phyloP scores from a whole-genome alignment of 2,329 filamentous ascomycete species.

The Ceratocystis eucalypticola region DNA sequence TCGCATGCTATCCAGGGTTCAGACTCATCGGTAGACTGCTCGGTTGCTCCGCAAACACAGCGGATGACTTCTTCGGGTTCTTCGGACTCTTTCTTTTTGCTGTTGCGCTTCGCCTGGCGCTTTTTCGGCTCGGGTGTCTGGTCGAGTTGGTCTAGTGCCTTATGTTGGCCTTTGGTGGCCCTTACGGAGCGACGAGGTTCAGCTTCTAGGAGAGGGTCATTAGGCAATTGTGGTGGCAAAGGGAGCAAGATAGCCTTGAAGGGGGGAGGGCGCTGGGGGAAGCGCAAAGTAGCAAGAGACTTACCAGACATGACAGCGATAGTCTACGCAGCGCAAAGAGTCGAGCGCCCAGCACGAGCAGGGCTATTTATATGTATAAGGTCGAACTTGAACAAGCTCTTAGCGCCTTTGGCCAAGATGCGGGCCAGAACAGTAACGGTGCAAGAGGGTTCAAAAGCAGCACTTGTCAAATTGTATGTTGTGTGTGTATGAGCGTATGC shows the following conservation, averaged over 20 bases:
- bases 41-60: slow-evolving; percentile 81
- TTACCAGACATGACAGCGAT: slow-evolving; percentile 6
- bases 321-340: neutral
- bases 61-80: slow-evolving; percentile 62
- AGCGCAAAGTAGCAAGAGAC: neutral
- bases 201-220: slow-evolving; percentile 31
- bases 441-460: neutral
- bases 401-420: neutral
- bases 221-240: neutral
- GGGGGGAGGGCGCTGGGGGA: neutral
- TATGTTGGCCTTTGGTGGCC: slow-evolving; percentile 94
- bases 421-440: neutral
- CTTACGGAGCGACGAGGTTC: slow-evolving; percentile 90
- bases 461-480: neutral
- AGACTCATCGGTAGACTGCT: slow-evolving; percentile 71
- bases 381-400: neutral
- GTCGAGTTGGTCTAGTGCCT: slow-evolving; percentile 68
- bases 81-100: slow-evolving; percentile 38
- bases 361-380: neutral
- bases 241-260: neutral
- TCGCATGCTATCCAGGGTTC: slow-evolving; percentile 96
- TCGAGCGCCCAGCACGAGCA: neutral
- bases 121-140: slow-evolving; percentile 41
- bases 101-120: slow-evolving; percentile 38
- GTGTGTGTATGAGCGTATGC: neutral